Evolutionary conservation across 106 monocot genomes (phyloP), one percentile per base, ranked within the genome.

Genomic region (Hemerocallis citrina): DNA sequence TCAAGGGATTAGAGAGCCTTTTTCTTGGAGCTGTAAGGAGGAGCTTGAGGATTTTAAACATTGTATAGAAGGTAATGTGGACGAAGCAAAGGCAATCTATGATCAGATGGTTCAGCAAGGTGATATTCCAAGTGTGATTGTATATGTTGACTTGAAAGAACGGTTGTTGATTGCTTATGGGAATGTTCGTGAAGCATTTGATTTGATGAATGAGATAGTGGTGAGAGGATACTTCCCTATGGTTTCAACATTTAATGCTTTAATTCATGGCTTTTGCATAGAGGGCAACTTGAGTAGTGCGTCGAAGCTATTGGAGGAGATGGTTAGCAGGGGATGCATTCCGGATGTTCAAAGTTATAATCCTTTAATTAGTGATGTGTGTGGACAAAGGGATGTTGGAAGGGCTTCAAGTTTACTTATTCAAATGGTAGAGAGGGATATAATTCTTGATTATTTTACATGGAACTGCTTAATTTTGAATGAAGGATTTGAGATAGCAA

Each of bases 181-280:
- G 1, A 12, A 59, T 59, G 48, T 50, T 15, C 55, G 70, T 5
- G 74, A 71, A 55, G 85, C 85, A 43, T 82, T 90, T 51, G 66
- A 62, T 62, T 47, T 82, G 74, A 73, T 91, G 70, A 85, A 91
- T 63, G 71, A 54, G 55, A 91, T 91, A 85, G 57, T 82, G 23
- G 64, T 47, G 39, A 85, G 31, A 33, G 71, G 70, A 24, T 63
- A 72, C 35, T 57, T 76, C 38, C 90, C 82, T 0, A 8, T 62
- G 12, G 50, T 64, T 45, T 68, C 73, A 3, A 91, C 74, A 13
- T 82, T 79, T 25, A 85, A 82, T 72, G 65, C 49, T 47, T 66
- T 91, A 61, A 71, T 91, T 19, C 28, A 27, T 62, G 71, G 68
- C 11, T 79, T 85, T 23, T 82, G 90, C 40, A 52, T 45, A 16